A percentile compares a stretch with the other conserved stretches of the same genome.
phyloP scores from a whole-genome alignment of 2,329 filamentous ascomycete genomes.

The Oidium heveae region DNA sequence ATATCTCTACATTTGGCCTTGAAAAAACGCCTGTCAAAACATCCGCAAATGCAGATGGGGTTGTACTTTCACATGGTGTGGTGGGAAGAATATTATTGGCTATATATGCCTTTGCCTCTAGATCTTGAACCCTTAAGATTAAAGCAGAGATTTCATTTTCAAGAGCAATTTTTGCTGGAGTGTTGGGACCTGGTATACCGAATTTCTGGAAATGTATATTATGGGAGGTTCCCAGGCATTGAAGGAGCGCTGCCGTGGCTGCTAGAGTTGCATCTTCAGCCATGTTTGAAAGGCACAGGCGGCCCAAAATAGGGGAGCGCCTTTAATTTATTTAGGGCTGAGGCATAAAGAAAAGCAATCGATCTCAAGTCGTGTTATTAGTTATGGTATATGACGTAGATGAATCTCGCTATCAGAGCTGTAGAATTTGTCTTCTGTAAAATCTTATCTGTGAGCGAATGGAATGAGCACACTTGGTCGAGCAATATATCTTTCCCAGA shows the following conservation, averaged over 20 bases:
- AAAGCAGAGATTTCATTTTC: conserved; percentile 67
- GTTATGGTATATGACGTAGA: neutral
- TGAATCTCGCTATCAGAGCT: neutral
- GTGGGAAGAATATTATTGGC: conserved; percentile 40
- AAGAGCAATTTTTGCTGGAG: conserved; percentile 48
- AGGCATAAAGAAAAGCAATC: neutral
- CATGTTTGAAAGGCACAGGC: conserved; percentile 10
- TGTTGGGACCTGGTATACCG: conserved; percentile 52
- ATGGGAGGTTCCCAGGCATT: conserved; percentile 20
- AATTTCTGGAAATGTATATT: conserved; percentile 17
- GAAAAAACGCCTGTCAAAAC: conserved; percentile 16
- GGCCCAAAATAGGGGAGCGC: conserved; percentile 3
- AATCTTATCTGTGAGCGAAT: neutral
- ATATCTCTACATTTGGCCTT: conserved; percentile 14
- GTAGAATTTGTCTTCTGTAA: neutral
- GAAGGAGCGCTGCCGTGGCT: conserved; percentile 27
- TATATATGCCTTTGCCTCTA: conserved; percentile 53
- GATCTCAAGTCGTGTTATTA: neutral
- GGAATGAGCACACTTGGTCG: neutral
- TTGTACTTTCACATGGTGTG: conserved; percentile 52
- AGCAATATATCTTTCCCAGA: neutral
- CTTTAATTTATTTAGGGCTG: neutral
- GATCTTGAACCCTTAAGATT: conserved; percentile 48
- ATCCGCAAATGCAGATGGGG: conserved; percentile 38
- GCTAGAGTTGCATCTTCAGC: conserved; percentile 26